These are phyloP conservation scores for Parietaria judaica DNA, from an alignment of 306 rosid species.

Conservation along the genomic window DNA sequence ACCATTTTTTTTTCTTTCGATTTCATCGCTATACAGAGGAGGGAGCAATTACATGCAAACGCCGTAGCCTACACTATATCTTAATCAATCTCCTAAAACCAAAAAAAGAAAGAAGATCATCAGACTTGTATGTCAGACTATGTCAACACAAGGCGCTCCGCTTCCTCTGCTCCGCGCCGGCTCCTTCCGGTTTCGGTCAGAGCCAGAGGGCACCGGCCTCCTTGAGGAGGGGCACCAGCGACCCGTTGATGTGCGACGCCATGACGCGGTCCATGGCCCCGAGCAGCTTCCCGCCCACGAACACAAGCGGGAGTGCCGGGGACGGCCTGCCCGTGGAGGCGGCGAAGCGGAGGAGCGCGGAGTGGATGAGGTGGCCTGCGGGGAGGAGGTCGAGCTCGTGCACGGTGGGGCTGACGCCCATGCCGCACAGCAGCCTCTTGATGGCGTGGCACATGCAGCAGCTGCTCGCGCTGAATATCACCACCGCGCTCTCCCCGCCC, in stretches of 20 bases:
- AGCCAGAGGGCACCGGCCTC: constrained; percentile 94
- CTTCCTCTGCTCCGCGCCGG: constrained; percentile 17
- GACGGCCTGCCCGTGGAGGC: constrained; percentile 36
- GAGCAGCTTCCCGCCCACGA: constrained; percentile 74
- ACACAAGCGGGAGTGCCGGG: constrained; percentile 52
- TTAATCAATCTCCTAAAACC: background rate
- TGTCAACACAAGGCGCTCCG: constrained; percentile 7
- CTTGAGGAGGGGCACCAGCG: constrained; percentile 88
- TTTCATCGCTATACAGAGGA: constrained; percentile 21
- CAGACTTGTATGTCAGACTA: background rate
- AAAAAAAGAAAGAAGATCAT: background rate
- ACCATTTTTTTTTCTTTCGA: background rate
- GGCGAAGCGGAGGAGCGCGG: constrained; percentile 33
- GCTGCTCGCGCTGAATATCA: constrained; percentile 63
- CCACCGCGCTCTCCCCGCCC: constrained; percentile 77
- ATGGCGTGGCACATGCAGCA: constrained; percentile 96
- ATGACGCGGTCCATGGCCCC: constrained; percentile 82
- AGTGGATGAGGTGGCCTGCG: constrained; percentile 51
- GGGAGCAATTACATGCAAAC: constrained; percentile 22
- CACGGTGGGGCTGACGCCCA: constrained; percentile 83
- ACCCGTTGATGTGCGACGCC: constrained; percentile 80
- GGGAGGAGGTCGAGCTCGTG: constrained; percentile 69
- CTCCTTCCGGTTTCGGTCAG: background rate
- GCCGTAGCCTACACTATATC: background rate
- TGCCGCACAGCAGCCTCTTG: constrained; percentile 72